Percentiles rank a stretch among this genome's conserved stretches.
Conservation (phyloP, 2,329 filamentous ascomycete genomes). For the Epichloe elymi region DNA sequence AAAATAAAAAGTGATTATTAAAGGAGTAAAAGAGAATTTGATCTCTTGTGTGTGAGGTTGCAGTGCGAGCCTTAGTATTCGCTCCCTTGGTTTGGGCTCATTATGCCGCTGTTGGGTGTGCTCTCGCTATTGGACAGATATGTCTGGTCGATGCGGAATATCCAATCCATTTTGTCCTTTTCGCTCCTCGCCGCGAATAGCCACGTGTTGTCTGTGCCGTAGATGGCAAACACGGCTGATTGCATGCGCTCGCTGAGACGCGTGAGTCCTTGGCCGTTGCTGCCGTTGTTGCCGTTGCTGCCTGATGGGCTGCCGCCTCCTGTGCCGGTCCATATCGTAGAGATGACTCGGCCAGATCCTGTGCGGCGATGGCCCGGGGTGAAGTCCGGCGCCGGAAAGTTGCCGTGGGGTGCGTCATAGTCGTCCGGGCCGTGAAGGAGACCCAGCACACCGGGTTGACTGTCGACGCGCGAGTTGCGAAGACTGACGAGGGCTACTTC, state of each 20-base stretch:
- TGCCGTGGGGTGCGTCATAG: conserved; percentile 22
- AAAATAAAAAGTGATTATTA: neutral
- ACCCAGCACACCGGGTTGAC: conserved; percentile 74
- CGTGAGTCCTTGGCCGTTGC: conserved; percentile 28
- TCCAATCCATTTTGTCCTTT: conserved; percentile 93
- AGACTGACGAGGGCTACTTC: conserved; percentile 84
- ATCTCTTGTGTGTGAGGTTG: neutral
- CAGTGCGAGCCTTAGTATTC: conserved; percentile 13
- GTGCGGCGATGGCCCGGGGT: conserved; percentile 35
- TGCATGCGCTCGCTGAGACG: conserved; percentile 45
- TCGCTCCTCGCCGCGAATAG: conserved; percentile 84
- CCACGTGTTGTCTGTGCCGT: conserved; percentile 89
- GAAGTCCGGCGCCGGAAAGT: conserved; percentile 20
- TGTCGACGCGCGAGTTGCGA: conserved; percentile 80
- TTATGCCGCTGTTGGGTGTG: conserved; percentile 22
- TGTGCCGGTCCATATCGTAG: conserved; percentile 40
- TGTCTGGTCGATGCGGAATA: conserved; percentile 83
- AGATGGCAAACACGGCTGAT: conserved; percentile 81
- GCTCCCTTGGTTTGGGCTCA: conserved; percentile 21
- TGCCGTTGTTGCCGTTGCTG: conserved; percentile 10
- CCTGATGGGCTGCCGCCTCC: conserved; percentile 17
- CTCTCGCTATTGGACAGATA: conserved; percentile 38
- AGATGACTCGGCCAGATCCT: conserved; percentile 38
- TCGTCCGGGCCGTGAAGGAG: conserved; percentile 46
- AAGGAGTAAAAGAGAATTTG: neutral